Evolutionary conservation across 164 flowering plant genomes (phyloP).

Genomic region (Amborella trichopoda): DNA sequence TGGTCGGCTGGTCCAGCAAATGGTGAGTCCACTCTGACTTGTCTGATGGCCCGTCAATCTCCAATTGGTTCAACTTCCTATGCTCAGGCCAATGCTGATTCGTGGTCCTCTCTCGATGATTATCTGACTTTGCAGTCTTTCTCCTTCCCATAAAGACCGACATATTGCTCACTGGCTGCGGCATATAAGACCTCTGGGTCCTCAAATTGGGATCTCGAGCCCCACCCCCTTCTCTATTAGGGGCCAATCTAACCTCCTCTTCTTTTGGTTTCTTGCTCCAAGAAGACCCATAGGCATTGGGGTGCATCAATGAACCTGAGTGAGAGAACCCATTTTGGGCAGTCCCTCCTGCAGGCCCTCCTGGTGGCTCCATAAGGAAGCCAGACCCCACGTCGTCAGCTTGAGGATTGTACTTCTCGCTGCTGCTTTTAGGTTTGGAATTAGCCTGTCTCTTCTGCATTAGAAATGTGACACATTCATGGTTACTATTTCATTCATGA

Average conservation of each 20-base stretch:
- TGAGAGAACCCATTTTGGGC: conserved; percentile 15
- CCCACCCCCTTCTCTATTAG: conserved; percentile 8
- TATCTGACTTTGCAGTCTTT: conserved; percentile 27
- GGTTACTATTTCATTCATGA: no score
- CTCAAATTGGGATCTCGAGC: conserved; percentile 17
- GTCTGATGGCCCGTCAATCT: conserved; percentile 27
- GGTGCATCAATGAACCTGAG: conserved; percentile 22
- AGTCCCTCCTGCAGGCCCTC: conserved; percentile 11
- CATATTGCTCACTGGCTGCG: conserved; percentile 22
- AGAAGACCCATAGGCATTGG: conserved; percentile 12
- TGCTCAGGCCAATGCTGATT: conserved; percentile 34
- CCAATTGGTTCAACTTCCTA: conserved; percentile 19
- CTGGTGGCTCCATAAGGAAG: conserved; percentile 37
- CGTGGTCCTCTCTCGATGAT: conserved; percentile 16
- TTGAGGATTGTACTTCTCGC: conserved; percentile 37
- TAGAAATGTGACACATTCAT: background rate
- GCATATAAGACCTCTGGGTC: conserved; percentile 28
- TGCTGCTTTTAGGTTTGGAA: conserved; percentile 38
- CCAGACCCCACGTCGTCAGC: conserved; percentile 40
- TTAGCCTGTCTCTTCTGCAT: conserved; percentile 38
- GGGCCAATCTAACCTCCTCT: conserved; percentile 13
- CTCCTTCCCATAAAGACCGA: conserved; percentile 41
- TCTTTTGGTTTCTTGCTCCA: conserved; percentile 11
- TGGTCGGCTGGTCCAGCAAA: conserved; percentile 30
- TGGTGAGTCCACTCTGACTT: conserved; percentile 33